A percentile compares a stretch with the other conserved stretches of the same genome.
Evolutionary conservation across 1,284 basidiomycete genomes (phyloP).

Genomic region (Malassezia psittaci): DNA sequence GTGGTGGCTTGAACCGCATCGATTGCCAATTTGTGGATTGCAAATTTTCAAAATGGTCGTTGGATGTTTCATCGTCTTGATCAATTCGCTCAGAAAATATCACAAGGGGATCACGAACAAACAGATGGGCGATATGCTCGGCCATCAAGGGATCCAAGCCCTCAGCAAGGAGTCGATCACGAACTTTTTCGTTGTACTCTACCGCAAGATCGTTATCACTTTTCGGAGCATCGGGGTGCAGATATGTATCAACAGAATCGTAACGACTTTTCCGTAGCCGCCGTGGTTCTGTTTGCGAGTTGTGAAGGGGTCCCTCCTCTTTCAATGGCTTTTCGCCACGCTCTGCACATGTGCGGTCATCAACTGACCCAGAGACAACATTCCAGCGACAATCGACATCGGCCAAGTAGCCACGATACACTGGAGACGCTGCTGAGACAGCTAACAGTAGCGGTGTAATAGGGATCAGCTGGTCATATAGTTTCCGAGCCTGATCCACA

Average conservation of each 20-base stretch:
- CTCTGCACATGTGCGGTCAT: slow-evolving; percentile 91
- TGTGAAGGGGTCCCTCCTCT: not conserved
- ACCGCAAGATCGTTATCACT: slow-evolving; percentile 75
- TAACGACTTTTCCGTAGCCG: slow-evolving; percentile 90
- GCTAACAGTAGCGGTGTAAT: slow-evolving; percentile 93
- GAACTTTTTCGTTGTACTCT: slow-evolving; percentile 62
- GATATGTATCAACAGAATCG: slow-evolving; percentile 87
- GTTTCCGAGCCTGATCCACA: slow-evolving; percentile 74
- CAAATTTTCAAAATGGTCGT: slow-evolving; percentile 97
- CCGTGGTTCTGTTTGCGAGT: slow-evolving; percentile 19
- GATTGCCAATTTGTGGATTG: slow-evolving; percentile 99
- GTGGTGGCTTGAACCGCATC: slow-evolving; percentile 90
- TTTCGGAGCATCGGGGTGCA: slow-evolving; percentile 47
- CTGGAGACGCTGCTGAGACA: slow-evolving; percentile 81
- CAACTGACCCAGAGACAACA: slow-evolving; percentile 90
- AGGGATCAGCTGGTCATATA: slow-evolving; percentile 90
- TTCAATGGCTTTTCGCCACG: slow-evolving; percentile 57
- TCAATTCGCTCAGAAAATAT: slow-evolving; percentile 88
- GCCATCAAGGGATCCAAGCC: slow-evolving; percentile 79
- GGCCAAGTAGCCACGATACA: slow-evolving; percentile 85
- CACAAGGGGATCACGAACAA: slow-evolving; percentile 94
- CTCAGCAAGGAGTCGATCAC: slow-evolving; percentile 22
- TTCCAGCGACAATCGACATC: slow-evolving; percentile 98
- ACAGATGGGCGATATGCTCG: slow-evolving; percentile 85
- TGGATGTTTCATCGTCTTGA: slow-evolving; percentile 75